These are phyloP conservation scores for Backusella morwellensis DNA, from an alignment of 192 early-diverging fungal genomes.

Conservation along the genomic window DNA sequence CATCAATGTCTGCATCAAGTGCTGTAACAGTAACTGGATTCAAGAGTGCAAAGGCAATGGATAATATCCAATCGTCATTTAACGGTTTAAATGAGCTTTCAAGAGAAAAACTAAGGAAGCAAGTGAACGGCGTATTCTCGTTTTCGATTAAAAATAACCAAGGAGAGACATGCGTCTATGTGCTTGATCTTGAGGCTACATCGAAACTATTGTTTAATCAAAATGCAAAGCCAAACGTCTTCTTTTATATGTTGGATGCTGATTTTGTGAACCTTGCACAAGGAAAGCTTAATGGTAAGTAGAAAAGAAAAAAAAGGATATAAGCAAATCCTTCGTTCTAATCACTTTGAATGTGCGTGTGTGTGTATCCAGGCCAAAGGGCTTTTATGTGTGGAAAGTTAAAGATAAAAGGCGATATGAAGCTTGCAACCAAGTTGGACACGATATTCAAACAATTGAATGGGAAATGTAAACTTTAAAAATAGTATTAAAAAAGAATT, in stretches of 20 bases:
- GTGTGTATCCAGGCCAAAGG: background rate
- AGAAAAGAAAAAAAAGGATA: background rate
- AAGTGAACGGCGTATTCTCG: background rate
- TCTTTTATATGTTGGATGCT: background rate
- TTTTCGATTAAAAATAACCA: background rate
- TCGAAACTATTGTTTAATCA: background rate
- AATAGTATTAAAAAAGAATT: background rate
- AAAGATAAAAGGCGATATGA: conserved; percentile 3
- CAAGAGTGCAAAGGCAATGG: background rate
- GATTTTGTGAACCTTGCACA: background rate
- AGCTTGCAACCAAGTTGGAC: background rate
- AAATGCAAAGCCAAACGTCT: background rate
- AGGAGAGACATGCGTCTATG: background rate
- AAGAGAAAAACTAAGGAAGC: background rate
- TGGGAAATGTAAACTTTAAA: conserved; percentile 6
- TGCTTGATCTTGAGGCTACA: background rate
- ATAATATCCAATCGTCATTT: background rate
- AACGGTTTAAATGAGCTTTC: background rate
- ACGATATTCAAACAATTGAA: background rate
- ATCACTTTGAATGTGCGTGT: background rate
- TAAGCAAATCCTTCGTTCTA: background rate
- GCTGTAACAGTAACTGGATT: background rate
- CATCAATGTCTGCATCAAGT: background rate
- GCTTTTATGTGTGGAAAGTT: conserved; percentile 1
- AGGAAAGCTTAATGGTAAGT: background rate